Percentiles rank a stretch among this genome's conserved stretches.
Evolutionary conservation across 345 rosid genomes (phyloP).

Genomic region (Murraya paniculata): DNA sequence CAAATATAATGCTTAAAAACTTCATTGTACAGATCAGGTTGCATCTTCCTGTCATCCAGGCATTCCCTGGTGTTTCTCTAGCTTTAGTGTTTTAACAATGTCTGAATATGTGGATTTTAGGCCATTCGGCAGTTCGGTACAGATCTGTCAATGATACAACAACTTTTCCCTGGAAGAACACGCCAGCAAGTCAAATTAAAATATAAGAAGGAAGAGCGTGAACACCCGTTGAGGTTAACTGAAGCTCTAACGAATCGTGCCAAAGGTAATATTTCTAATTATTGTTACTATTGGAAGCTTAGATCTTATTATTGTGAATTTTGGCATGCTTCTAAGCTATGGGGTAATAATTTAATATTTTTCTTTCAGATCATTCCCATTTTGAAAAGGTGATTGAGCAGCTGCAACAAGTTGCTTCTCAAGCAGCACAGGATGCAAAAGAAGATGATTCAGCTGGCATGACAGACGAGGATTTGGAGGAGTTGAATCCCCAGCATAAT

Average conservation of each 20-base stretch:
- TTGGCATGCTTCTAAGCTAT: not conserved
- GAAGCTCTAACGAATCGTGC: conserved; percentile 59
- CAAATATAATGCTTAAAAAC: not conserved
- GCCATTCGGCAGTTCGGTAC: conserved; percentile 77
- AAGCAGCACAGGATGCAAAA: conserved; percentile 33
- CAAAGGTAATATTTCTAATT: conserved; percentile 36
- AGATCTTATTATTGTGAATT: not conserved
- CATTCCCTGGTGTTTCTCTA: not conserved
- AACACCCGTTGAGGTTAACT: conserved; percentile 49
- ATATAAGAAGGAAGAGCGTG: conserved; percentile 74
- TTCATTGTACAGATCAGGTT: not conserved
- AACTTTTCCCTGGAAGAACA: conserved; percentile 61
- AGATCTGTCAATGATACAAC: conserved; percentile 71
- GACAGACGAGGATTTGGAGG: conserved; percentile 34
- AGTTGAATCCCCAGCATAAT: conserved; percentile 30
- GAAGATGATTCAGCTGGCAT: conserved; percentile 33
- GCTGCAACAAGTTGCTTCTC: conserved; percentile 48
- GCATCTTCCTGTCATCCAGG: not conserved
- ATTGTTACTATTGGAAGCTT: not conserved
- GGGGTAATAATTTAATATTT: not conserved
- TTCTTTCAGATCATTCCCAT: conserved; percentile 55
- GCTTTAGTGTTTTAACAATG: not conserved
- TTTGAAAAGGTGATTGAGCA: conserved; percentile 58
- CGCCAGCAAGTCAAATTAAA: conserved; percentile 76
- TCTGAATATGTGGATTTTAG: conserved; percentile 26